Base-by-base conservation (phyloP, 805 yeast genomes). In the Wickerhamomyces chambardii region DNA sequence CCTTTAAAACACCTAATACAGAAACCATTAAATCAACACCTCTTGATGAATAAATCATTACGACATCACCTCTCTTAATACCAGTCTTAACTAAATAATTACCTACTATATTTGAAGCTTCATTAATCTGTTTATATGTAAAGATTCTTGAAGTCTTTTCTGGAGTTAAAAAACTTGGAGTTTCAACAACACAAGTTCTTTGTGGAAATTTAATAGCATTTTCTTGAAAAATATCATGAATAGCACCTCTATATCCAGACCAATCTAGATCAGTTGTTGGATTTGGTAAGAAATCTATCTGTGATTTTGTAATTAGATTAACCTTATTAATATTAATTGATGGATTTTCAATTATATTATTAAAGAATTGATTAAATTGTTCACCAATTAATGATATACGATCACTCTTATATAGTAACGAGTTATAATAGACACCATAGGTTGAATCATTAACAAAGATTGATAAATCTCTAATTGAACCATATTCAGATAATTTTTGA, bases 11-110 rank as follows among this genome's bases (percentile, higher is more conserved):
- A 59, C 97, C 99, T 84, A 92, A 80, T 15, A 92, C 97, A 6
- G 97, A 94, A 30, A 94, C 85, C 75, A 92, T 85, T 42, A 92
- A 67, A 55, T 92, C 99, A 7, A 92, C 98, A 48, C 97, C 96
- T 60, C 99, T 78, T 52, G 90, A 85, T 18, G 98, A 96, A 55
- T 92, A 92, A 47, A 94, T 89, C 95, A 89, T 89, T 15, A 92
- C 97, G 15, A 92, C 86, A 56, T 92, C 97, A 37, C 97, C 98
- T 51, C 83, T 70, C 44, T 74, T 66, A 49, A 92, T 81, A 12
- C 97, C 97, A 6, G 80, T 75, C 18, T 71, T 62, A 38, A 84
- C 78, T 48, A 92, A 69, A 51, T 85, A 83, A 60, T 92, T 90
- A 26, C 95, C 97, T 15, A 92, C 89, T 21, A 87, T 71, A 51